A percentile compares a stretch with the other conserved stretches of the same genome.
These are phyloP conservation scores for Heimioporus punctisporus DNA, from an alignment of 1,284 basidiomycete species.

Conservation along the genomic window DNA sequence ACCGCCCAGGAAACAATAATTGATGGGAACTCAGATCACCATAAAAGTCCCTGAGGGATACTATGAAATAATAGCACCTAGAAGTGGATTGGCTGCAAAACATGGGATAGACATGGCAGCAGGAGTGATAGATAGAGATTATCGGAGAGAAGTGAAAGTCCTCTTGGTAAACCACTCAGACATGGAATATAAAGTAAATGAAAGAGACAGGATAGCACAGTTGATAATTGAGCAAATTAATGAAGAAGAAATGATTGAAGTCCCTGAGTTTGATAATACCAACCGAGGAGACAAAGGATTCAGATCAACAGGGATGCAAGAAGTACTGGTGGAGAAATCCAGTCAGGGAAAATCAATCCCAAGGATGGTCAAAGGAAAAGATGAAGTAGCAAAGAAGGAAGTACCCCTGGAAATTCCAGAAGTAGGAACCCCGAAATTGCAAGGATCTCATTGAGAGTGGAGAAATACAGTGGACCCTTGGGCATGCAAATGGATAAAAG, in stretches of 20 bases:
- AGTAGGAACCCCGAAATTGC: too few relatives aligned
- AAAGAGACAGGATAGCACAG: background rate
- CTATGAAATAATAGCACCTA: background rate
- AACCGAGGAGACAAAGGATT: background rate
- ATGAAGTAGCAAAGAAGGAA: too few relatives aligned
- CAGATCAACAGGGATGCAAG: background rate
- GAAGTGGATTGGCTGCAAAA: background rate
- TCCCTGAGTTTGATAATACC: background rate
- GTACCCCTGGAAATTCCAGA: too few relatives aligned
- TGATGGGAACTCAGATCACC: too few relatives aligned
- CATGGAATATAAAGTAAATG: background rate
- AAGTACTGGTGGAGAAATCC: too few relatives aligned
- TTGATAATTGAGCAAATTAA: background rate
- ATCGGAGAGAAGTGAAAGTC: background rate
- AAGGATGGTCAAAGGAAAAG: too few relatives aligned
- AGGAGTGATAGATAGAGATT: background rate
- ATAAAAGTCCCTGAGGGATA: background rate
- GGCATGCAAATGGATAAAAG: too few relatives aligned
- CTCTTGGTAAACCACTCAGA: background rate
- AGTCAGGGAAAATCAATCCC: too few relatives aligned
- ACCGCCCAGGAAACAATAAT: too few relatives aligned
- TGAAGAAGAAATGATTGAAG: background rate
- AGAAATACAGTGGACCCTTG: too few relatives aligned
- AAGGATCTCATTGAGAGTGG: too few relatives aligned
- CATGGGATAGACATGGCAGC: background rate